Percentiles rank a stretch among this genome's conserved stretches.
Conservation (phyloP, 371 early-diverging fungal genomes). For the Mucor racemosus region DNA sequence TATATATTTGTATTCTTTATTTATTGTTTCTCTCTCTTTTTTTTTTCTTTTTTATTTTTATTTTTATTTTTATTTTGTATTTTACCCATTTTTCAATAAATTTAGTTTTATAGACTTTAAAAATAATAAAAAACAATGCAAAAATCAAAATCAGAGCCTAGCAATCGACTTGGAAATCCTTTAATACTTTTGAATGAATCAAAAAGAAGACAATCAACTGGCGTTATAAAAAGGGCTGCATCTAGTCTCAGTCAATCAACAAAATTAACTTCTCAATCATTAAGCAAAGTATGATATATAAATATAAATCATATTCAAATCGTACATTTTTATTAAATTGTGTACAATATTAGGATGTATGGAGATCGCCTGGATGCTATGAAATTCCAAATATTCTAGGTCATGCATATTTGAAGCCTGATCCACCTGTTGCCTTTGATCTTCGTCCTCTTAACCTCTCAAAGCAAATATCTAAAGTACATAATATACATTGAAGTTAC, state of each 20-base stretch:
- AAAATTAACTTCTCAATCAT: constrained; percentile 27
- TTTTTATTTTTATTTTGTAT: constrained; percentile 1
- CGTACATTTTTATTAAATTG: constrained; percentile 1
- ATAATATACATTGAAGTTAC: no score
- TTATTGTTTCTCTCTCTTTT: constrained; percentile 17
- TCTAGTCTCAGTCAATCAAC: constrained; percentile 31
- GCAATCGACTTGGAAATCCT: constrained; percentile 15
- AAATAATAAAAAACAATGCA: constrained; percentile 37
- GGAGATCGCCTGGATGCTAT: constrained; percentile 38
- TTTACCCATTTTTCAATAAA: no score
- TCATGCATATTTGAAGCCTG: constrained; percentile 34
- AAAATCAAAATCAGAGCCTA: constrained; percentile 41
- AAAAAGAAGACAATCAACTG: constrained; percentile 28
- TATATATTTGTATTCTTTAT: constrained; percentile 13
- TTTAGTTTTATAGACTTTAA: neutral
- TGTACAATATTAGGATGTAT: constrained; percentile 21
- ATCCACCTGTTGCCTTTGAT: constrained; percentile 34
- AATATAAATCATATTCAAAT: neutral
- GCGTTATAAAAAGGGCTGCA: constrained; percentile 24
- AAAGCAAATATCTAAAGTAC: constrained; percentile 46
- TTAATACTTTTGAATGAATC: constrained; percentile 18
- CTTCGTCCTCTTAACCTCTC: constrained; percentile 39
- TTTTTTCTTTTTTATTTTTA: constrained; percentile 15
- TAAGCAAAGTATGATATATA: constrained; percentile 13
- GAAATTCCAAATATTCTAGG: constrained; percentile 40